Percentiles rank a stretch among this genome's conserved stretches.
Evolutionary conservation across 495 filamentous ascomycete species (phyloP).

Genomic region (Aspergillus leporis): DNA sequence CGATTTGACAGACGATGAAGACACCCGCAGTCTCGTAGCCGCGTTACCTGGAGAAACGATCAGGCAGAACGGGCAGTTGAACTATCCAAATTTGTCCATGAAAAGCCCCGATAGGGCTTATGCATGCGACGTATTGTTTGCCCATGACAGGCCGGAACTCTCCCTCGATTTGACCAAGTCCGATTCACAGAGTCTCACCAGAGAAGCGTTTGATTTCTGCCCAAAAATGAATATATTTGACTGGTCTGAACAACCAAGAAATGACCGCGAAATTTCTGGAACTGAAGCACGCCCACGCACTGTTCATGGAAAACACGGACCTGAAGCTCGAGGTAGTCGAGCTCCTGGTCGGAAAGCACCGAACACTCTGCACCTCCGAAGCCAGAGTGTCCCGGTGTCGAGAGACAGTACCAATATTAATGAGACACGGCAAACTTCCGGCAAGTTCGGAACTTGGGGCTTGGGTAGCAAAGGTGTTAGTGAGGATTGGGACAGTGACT

Average conservation of each 20-base stretch:
- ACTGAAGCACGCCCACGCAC: slow-evolving; percentile 75
- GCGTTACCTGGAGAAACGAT: slow-evolving; percentile 31
- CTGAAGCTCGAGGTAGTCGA: slow-evolving; percentile 70
- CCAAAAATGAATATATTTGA: slow-evolving; percentile 67
- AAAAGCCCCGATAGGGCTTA: neutral
- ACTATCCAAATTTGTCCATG: neutral
- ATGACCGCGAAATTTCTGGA: slow-evolving; percentile 50
- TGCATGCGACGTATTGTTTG: slow-evolving; percentile 1
- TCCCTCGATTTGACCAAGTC: slow-evolving; percentile 9
- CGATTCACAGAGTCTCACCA: slow-evolving; percentile 9
- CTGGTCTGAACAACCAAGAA: slow-evolving; percentile 73
- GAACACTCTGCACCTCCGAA: slow-evolving; percentile 78
- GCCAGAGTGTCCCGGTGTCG: slow-evolving; percentile 92
- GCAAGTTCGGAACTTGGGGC: slow-evolving; percentile 89
- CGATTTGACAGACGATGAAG: slow-evolving; percentile 30
- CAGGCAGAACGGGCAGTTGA: slow-evolving; percentile 6
- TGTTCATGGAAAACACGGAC: slow-evolving; percentile 85
- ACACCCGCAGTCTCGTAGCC: slow-evolving; percentile 36
- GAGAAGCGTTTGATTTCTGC: slow-evolving; percentile 19
- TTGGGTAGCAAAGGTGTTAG: slow-evolving; percentile 78
- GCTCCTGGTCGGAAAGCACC: slow-evolving; percentile 72
- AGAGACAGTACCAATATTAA: slow-evolving; percentile 55
- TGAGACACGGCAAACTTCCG: slow-evolving; percentile 60
- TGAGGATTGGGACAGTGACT: slow-evolving; percentile 85
- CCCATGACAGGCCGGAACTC: neutral